Evolutionary conservation across 345 rosid species (phyloP), one percentile per base, ranked within the genome.

Genomic region (Erysimum cheiranthoides): DNA sequence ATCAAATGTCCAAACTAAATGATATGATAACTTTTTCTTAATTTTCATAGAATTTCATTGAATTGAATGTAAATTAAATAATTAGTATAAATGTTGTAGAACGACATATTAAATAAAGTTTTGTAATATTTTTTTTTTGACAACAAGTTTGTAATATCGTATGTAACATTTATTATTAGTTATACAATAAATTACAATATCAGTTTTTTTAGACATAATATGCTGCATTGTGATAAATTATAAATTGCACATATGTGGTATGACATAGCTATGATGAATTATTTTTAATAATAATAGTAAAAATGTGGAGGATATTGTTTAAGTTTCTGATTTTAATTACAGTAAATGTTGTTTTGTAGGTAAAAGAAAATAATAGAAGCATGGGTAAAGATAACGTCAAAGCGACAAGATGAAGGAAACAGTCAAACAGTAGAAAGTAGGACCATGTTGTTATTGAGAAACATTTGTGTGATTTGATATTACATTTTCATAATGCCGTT

Each of bases 381-480:
- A 71, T 58, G 61, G 67, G 77, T 77, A 66, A 56, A 58, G 76
- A 59, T 47, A 63, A 56, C 61, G 64, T 64, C 54, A 77, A 77
- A 70, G 76, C 43, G 80, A 64, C 80, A 71, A 57, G 75, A 77
- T 63, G 80, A 77, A 70, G 76, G 76, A 77, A 77, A 71, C 76
- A 77, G 72, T 77, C 38, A 64, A 64, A 77, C 66, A 77, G 76
- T 77, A 57, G 21, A 70, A 77, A 39, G 46, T 45, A 64, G 51
- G 80, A 56, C 80, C 71, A 77, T 47, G 75, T 77, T 77, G 64
- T 63, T 46, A 57, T 71, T 77, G 67, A 57, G 68, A 77, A 70
- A 64, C 80, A 71, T 77, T 70, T 77, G 74, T 70, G 35, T 70
- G 80, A 70, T 54, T 71, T 77, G 80, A 77, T 77, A 49, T 71